These are phyloP conservation scores for Remersonia thermophila DNA, from an alignment of 2,329 filamentous ascomycete species.

Conservation along the genomic window DNA sequence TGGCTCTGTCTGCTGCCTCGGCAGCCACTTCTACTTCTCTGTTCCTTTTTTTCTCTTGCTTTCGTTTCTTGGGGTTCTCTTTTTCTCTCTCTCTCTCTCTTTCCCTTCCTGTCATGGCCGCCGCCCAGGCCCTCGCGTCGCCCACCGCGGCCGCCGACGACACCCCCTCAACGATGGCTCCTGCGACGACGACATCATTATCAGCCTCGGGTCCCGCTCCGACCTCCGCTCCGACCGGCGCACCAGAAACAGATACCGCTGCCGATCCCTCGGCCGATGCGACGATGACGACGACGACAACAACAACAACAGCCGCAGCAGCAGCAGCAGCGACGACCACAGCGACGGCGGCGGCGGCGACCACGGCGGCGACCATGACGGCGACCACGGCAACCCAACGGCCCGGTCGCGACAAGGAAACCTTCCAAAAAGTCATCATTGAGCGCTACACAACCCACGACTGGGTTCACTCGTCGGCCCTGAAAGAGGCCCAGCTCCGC, in stretches of 20 bases:
- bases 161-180: conserved; percentile 5
- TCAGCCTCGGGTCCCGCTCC: conserved; percentile 4
- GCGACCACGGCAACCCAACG: neutral
- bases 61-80: neutral
- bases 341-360: too few species aligned
- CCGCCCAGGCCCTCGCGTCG: conserved; percentile 27
- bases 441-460: conserved; percentile 44
- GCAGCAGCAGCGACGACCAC: too few species aligned
- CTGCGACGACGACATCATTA: conserved; percentile 3
- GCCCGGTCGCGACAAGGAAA: conserved; percentile 39
- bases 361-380: too few species aligned
- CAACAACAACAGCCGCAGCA: too few species aligned
- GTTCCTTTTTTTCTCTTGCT: neutral
- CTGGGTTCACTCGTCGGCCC: conserved; percentile 39
- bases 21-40: neutral
- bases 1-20: conserved; percentile 1
- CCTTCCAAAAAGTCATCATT: conserved; percentile 40
- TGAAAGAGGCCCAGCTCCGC: conserved; percentile 38
- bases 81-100: conserved; percentile 1
- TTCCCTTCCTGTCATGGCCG: conserved; percentile 29
- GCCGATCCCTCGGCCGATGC: conserved; percentile 11
- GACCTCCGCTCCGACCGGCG: conserved; percentile 4
- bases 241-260: neutral
- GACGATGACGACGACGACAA: conserved; percentile 2
- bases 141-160: conserved; percentile 13